Evolutionary conservation across 495 filamentous ascomycete species (phyloP), one percentile per base, ranked within the genome.

Genomic region (Penicillium paradoxum): DNA sequence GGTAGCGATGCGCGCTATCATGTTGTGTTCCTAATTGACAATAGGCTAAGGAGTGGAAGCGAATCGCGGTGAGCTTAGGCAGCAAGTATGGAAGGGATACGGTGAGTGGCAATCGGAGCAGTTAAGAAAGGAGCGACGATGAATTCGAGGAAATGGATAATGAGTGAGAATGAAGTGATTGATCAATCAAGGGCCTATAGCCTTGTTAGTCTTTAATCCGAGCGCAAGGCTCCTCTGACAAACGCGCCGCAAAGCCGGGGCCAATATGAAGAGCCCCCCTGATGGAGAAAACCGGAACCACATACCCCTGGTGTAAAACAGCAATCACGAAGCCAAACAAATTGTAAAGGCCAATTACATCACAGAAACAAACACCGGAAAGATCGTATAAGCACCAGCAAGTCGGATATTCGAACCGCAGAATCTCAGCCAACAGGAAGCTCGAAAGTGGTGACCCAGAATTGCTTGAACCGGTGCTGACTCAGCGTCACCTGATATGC

Each of bases 381-480:
- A 42, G 38, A 43, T 51, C 37, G 47, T 41, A 41, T 34, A 42
- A 22, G 29, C 49, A 29, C 43, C 49, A 51, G 29, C 49, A 32
- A 42, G 27, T 22, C 29, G 29, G 19, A 43, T 43, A 42, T 14
- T 29, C 19, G 19, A 32, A 43, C 52, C 45, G 37, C 11, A 46
- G 32, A 53, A 43, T 53, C 37, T 34, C 41, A 46, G 38, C 40
- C 46, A 33, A 42, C 46, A 49, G 45, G 38, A 32, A 48, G 36
- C 33, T 49, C 45, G 34, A 41, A 41, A 45, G 45, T 49, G 15
- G 14, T 18, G 32, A 45, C 44, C 44, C 34, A 38, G 39, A 15
- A 49, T 32, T 19, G 50, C 49, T 51, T 25, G 40, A 56, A 46
- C 46, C 52, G 43, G 49, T 21, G 53, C 48, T 72, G 69, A 70